Evolutionary conservation across 306 rosid species (phyloP).

Genomic region (Cucurbita maxima): DNA sequence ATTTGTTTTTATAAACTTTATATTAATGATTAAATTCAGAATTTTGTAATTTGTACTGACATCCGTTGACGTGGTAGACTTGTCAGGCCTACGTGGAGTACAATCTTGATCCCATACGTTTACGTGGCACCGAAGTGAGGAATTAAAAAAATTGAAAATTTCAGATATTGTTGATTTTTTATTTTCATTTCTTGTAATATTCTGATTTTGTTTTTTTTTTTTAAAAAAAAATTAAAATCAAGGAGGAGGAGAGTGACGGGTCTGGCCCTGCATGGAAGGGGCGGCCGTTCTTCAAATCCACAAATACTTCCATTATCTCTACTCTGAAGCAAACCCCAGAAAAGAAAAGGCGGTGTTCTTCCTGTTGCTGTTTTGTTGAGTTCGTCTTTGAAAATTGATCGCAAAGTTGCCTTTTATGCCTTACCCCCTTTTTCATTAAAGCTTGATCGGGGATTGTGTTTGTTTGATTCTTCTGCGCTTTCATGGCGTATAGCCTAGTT

Average conservation of each 20-base stretch:
- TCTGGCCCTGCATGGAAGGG: not conserved
- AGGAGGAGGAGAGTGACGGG: not conserved
- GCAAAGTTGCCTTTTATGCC: constrained; percentile 1
- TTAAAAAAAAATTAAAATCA: no score
- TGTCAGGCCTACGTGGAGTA: not conserved
- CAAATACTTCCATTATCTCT: not conserved
- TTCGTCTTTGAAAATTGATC: not conserved
- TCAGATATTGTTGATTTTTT: no score
- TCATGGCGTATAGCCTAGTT: constrained; percentile 2
- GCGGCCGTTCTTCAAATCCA: not conserved
- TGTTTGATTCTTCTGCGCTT: not conserved
- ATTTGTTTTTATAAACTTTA: no score
- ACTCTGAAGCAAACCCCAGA: not conserved
- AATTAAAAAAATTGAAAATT: not conserved
- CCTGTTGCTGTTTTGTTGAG: not conserved
- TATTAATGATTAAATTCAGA: no score
- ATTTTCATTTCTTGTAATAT: no score
- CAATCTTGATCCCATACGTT: not conserved
- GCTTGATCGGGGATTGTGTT: not conserved
- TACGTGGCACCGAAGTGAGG: not conserved
- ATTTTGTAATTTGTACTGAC: not conserved
- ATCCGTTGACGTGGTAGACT: not conserved
- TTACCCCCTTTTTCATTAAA: constrained; percentile 3
- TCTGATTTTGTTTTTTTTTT: no score
- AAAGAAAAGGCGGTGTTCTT: not conserved